Conservation (phyloP, 225 moss, liverwort and hornwort genomes). For the Marchantia paleacea region DNA sequence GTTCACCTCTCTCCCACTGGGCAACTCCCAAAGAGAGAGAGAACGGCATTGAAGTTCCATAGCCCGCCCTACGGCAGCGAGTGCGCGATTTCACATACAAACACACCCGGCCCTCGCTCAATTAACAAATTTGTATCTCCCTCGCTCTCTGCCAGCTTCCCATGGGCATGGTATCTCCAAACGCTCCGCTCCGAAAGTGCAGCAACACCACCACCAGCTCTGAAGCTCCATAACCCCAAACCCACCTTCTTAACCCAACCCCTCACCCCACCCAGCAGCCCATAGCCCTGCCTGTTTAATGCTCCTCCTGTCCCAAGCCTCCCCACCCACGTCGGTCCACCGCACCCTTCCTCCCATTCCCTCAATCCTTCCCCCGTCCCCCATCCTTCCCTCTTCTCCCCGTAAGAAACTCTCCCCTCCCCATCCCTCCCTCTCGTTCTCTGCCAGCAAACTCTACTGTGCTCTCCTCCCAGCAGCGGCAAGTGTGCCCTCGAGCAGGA, state of each 20-base stretch:
- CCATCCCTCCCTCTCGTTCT: not conserved
- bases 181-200: not conserved
- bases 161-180: conserved; percentile 1
- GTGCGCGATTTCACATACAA: conserved; percentile 12
- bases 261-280: too few relatives aligned
- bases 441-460: not conserved
- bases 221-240: not conserved
- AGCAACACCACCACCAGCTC: not conserved
- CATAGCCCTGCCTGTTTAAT: not conserved
- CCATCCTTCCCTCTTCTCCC: not conserved
- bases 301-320: not conserved
- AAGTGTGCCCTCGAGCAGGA: not conserved
- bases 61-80: conserved; percentile 1
- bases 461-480: too few relatives aligned
- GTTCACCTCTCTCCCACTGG: not conserved
- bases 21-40: conserved; percentile 16
- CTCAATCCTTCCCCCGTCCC: not conserved
- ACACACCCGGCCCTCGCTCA: not conserved
- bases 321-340: not conserved
- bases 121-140: conserved; percentile 1
- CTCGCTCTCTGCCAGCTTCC: conserved; percentile 1
- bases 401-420: not conserved
- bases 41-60: conserved; percentile 26
- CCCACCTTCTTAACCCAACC: not conserved
- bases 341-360: not conserved